Conservation (phyloP, 257 asterid genomes). For the Dorcoceras hygrometricum region DNA sequence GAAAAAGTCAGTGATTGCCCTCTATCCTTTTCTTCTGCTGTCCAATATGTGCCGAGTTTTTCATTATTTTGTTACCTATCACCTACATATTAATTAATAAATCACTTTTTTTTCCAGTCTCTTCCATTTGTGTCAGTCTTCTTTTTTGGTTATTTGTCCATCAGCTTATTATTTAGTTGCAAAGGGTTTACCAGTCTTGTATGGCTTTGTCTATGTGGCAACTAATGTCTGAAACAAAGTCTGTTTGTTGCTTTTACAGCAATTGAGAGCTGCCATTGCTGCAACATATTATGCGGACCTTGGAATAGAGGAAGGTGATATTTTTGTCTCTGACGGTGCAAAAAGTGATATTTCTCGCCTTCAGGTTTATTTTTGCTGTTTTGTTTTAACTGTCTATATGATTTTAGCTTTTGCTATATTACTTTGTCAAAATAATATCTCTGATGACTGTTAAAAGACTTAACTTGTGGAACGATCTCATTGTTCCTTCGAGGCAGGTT, state of each 20-base stretch:
- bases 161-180: slow-evolving; percentile 3
- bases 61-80: background rate
- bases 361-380: slow-evolving; percentile 51
- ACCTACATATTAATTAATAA: background rate
- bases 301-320: slow-evolving; percentile 84
- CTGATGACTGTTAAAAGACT: background rate
- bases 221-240: slow-evolving; percentile 2
- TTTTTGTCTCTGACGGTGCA: slow-evolving; percentile 97
- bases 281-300: slow-evolving; percentile 72
- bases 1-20: slow-evolving; percentile 56
- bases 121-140: slow-evolving; percentile 13
- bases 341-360: slow-evolving; percentile 97
- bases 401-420: background rate
- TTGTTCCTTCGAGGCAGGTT: slow-evolving; percentile 49
- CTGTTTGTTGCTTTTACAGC: slow-evolving; percentile 37
- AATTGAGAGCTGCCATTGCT: slow-evolving; percentile 87
- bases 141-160: slow-evolving; percentile 16
- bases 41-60: background rate
- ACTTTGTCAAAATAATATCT: background rate
- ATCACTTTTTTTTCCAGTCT: background rate
- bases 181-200: background rate
- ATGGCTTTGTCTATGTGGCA: slow-evolving; percentile 2
- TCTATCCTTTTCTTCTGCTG: slow-evolving; percentile 10
- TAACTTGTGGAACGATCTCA: slow-evolving; percentile 12
- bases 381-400: background rate